Percentiles rank a stretch among this genome's conserved stretches.
Evolutionary conservation across 2,329 filamentous ascomycete genomes (phyloP).

Genomic region (Fusarium verticillioides): DNA sequence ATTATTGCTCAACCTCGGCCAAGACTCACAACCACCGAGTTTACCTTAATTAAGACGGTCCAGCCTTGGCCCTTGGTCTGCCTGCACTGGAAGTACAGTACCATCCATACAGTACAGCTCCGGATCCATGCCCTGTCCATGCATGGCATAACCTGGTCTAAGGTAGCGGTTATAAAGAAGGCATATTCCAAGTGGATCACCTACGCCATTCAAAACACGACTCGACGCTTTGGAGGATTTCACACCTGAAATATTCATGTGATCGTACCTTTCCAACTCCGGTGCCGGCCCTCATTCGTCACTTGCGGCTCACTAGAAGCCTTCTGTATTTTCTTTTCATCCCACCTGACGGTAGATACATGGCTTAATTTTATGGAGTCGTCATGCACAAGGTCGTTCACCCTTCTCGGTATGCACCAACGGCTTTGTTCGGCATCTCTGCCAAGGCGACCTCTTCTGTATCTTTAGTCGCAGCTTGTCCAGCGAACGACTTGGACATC

Average conservation of each 20-base stretch:
- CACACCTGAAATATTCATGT: conserved; percentile 17
- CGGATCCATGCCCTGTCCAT: conserved; percentile 20
- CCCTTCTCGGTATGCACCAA: neutral
- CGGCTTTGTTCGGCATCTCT: conserved; percentile 3
- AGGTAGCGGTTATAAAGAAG: conserved; percentile 26
- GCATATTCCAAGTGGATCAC: conserved; percentile 24
- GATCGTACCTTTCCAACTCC: conserved; percentile 28
- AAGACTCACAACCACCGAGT: neutral
- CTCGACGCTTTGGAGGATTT: conserved; percentile 10
- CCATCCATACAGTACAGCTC: conserved; percentile 17
- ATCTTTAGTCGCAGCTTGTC: neutral
- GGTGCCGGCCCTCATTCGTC: conserved; percentile 17
- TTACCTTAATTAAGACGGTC: neutral
- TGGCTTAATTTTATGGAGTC: conserved; percentile 9
- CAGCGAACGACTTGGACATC: conserved; percentile 3
- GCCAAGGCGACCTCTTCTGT: neutral
- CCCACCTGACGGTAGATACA: conserved; percentile 21
- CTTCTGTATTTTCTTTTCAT: conserved; percentile 13
- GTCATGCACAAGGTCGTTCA: neutral
- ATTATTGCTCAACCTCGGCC: conserved; percentile 33
- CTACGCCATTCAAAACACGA: conserved; percentile 29
- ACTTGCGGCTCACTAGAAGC: conserved; percentile 13
- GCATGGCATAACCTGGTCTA: conserved; percentile 17
- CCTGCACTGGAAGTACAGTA: neutral
- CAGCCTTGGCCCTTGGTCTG: neutral